Percentiles rank a stretch among this genome's conserved stretches.
Conservation (phyloP, 768 basidiomycete species). For the Clathrus columnatus region DNA sequence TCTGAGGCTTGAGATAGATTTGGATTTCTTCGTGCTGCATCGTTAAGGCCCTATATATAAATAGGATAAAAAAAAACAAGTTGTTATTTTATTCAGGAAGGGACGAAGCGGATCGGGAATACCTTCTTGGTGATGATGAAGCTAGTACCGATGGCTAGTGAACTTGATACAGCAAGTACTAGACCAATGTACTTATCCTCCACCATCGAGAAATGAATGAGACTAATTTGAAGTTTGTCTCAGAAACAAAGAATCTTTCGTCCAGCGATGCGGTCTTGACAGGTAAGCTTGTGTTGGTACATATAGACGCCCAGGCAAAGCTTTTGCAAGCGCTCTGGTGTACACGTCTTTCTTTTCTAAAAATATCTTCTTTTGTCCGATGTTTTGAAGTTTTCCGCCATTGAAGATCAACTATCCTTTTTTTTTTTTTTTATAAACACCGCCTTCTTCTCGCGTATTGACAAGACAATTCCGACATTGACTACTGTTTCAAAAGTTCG, state of each 20-base stretch:
- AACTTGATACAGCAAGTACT: constrained; percentile 75
- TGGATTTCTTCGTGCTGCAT: constrained; percentile 55
- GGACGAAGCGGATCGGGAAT: constrained; percentile 10
- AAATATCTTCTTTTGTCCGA: too few relatives aligned
- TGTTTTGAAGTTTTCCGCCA: too few relatives aligned
- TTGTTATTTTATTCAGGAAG: constrained; percentile 1
- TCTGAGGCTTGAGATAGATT: constrained; percentile 60
- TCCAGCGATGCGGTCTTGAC: too few relatives aligned
- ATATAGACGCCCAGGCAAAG: too few relatives aligned
- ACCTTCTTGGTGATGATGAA: constrained; percentile 99
- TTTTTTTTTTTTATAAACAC: too few relatives aligned
- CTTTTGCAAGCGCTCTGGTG: too few relatives aligned
- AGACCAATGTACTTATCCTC: constrained; percentile 97
- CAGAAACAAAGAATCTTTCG: background rate
- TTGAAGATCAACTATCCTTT: too few relatives aligned
- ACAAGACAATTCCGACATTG: too few relatives aligned
- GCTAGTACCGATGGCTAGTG: constrained; percentile 85
- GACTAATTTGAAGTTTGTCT: background rate
- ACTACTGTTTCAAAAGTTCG: too few relatives aligned
- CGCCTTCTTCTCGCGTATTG: too few relatives aligned
- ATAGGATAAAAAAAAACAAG: background rate
- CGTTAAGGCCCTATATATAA: constrained; percentile 71
- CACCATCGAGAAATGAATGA: constrained; percentile 36
- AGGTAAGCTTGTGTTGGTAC: too few relatives aligned
- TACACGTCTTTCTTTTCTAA: too few relatives aligned